phyloP scores from a whole-genome alignment of 108 stramenopile species.

The Chaetoceros tenuissimus region DNA sequence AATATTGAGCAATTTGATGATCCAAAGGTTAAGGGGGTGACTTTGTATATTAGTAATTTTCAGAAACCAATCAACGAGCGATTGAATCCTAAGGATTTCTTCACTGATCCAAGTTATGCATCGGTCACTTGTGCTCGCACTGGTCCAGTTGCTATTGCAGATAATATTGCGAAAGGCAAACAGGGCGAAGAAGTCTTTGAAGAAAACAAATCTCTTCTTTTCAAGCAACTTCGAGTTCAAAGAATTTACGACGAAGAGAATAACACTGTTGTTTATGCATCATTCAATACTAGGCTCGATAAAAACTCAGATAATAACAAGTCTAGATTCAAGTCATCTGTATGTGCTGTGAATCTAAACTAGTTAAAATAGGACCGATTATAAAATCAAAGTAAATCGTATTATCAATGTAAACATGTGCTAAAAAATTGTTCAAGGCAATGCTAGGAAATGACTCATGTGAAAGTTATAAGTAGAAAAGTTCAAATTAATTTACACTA shows the following conservation, averaged over 20 bases:
- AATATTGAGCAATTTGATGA: constrained; percentile 73
- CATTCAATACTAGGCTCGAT: constrained; percentile 84
- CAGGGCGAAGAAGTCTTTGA: constrained; percentile 84
- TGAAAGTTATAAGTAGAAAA: too few relatives aligned
- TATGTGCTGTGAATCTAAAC: constrained; percentile 76
- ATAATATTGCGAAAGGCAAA: constrained; percentile 53
- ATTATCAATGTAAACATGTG: too few relatives aligned
- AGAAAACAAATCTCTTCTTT: constrained; percentile 69
- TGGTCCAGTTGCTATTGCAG: constrained; percentile 51
- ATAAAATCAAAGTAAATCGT: too few relatives aligned
- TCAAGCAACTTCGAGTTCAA: constrained; percentile 82
- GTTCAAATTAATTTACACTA: too few relatives aligned
- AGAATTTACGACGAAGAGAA: constrained; percentile 76
- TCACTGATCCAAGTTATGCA: constrained; percentile 78
- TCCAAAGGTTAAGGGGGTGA: constrained; percentile 74
- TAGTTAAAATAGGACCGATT: too few relatives aligned
- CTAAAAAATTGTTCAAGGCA: too few relatives aligned
- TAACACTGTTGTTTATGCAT: constrained; percentile 79
- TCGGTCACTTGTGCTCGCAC: constrained; percentile 76
- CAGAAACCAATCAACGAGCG: constrained; percentile 84
- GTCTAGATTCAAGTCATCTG: constrained; percentile 65
- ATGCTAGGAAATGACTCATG: too few relatives aligned
- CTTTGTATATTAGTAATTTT: constrained; percentile 85
- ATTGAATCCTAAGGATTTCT: constrained; percentile 64
- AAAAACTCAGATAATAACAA: constrained; percentile 84